A percentile compares a stretch with the other conserved stretches of the same genome.
Conservation (phyloP, 2,329 filamentous ascomycete species). For the Neofusicoccum sp. region DNA sequence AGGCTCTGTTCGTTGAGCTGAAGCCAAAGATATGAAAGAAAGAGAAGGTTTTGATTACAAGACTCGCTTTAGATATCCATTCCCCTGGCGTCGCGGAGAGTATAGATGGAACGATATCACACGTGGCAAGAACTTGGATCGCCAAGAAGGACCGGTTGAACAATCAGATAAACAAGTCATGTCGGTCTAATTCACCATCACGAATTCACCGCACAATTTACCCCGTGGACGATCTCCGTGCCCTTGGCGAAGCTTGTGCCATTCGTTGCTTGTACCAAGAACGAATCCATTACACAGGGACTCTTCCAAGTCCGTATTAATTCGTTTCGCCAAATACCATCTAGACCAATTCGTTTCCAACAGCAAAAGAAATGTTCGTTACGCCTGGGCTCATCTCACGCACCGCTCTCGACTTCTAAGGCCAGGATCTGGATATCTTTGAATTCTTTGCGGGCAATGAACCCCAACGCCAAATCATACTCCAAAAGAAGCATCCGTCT, state of each 20-base stretch:
- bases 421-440: neutral
- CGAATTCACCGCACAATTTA: neutral
- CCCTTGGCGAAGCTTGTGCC: neutral
- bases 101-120: too few species aligned
- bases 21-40: neutral
- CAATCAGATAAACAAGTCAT: neutral
- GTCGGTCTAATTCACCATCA: neutral
- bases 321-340: too few species aligned
- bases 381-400: neutral
- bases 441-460: neutral
- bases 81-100: too few species aligned
- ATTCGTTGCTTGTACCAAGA: neutral
- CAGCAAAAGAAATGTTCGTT: neutral
- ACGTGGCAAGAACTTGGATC: too few species aligned
- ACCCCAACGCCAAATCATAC: neutral
- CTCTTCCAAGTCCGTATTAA: too few species aligned
- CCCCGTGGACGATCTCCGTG: neutral
- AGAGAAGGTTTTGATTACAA: too few species aligned
- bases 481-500: neutral
- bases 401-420: neutral
- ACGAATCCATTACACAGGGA: neutral
- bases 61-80: too few species aligned
- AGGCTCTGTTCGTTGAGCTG: conserved; percentile 51
- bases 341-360: neutral
- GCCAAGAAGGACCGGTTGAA: neutral